Evolutionary conservation across 208 protist species (phyloP).

Genomic region (Leishmania mexicana): DNA sequence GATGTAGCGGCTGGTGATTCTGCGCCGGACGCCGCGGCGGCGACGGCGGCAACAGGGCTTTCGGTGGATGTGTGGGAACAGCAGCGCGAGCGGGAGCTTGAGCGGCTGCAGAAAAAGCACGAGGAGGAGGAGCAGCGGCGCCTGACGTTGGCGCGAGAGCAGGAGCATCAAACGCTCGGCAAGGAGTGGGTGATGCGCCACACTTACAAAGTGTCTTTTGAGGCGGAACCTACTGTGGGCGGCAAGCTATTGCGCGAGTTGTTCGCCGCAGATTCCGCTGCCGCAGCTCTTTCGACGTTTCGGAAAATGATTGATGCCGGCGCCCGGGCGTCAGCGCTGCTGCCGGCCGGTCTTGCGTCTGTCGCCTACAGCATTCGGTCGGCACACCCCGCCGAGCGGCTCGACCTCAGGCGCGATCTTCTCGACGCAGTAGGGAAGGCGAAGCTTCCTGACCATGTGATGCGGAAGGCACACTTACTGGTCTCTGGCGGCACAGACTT

Average conservation of each 20-base stretch:
- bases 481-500: conserved; percentile 34
- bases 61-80: conserved; percentile 87
- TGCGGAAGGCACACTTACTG: conserved; percentile 32
- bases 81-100: conserved; percentile 83
- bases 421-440: conserved; percentile 26
- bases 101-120: conserved; percentile 59
- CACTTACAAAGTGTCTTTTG: conserved; percentile 7
- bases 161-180: conserved; percentile 68
- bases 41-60: conserved; percentile 11
- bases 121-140: conserved; percentile 60
- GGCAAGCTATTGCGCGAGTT: conserved; percentile 31
- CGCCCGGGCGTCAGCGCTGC: conserved; percentile 12
- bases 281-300: conserved; percentile 16
- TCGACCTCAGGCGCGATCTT: conserved; percentile 14
- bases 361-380: conserved; percentile 23
- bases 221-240: conserved; percentile 18
- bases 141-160: conserved; percentile 41
- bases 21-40: not conserved
- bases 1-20: not conserved
- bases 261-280: conserved; percentile 22
- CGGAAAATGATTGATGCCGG: conserved; percentile 33
- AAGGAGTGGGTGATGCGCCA: conserved; percentile 58
- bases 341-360: conserved; percentile 27
- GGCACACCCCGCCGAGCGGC: conserved; percentile 13
- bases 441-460: conserved; percentile 27